Evolutionary conservation across 1,139 yeast genomes (phyloP), one percentile per base, ranked within the genome.

Genomic region (Protomyces inouyei): DNA sequence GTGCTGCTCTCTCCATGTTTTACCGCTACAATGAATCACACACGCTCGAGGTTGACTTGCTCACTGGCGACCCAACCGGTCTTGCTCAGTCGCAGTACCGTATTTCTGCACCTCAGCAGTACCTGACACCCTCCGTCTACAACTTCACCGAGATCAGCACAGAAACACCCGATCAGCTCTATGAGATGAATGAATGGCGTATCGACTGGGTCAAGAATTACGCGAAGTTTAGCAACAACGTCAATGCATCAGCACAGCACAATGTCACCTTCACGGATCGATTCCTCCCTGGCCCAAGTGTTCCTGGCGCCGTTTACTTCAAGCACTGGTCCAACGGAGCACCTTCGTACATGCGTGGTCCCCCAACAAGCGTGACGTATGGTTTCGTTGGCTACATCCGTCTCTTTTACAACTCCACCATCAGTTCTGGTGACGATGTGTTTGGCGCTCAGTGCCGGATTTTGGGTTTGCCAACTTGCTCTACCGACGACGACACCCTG

Each of bases 371-470:
- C 21, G 23, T 36, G 40, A 6, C 45, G 4, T 25, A 53, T 12
- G 63, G 57, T 23, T 59, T 48, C 37, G 46, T 59, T 12, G 63
- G 63, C 5, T 59, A 59, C 57, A 52, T 59, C 23, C 37, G 63
- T 16, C 35, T 59, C 28, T 59, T 59, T 52, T 59, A 59, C 63
- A 59, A 59, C 36, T 59, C 63, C 12, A 52, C 63, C 32, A 43
- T 59, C 53, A 52, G 57, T 28, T 59, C 63, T 10, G 28, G 45
- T 14, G 52, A 52, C 40, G 57, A 52, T 40, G 57, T 53, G 1
- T 59, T 59, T 52, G 63, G 57, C n/a, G 52, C 63, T 16, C 63
- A 59, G 32, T 59, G 63, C 36, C 36, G 38, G 8, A 59, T 59
- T 38, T 23, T 59, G 14, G 52, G 40, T n/a, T 16, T 37, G 18